phyloP scores from a whole-genome alignment of 176 grass and related monocot genomes.

The Rhynchospora breviuscula region DNA sequence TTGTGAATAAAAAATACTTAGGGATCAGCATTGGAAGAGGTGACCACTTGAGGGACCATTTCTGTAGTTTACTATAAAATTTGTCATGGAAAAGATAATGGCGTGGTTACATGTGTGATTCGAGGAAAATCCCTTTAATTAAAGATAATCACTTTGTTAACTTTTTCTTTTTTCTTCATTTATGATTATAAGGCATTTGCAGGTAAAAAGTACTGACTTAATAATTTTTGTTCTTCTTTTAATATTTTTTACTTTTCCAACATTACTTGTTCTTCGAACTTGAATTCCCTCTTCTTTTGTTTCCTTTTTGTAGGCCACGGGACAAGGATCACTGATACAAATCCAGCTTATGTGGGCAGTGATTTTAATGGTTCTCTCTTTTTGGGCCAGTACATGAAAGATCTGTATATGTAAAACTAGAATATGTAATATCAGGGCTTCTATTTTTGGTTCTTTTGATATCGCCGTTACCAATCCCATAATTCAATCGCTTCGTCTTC shows the following conservation, averaged over 20 bases:
- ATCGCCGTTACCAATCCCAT: not conserved
- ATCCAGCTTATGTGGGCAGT: not conserved
- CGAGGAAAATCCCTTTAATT: not conserved
- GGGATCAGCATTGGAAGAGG: not conserved
- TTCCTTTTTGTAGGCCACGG: conserved; percentile 7
- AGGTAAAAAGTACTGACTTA: not conserved
- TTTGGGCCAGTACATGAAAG: conserved; percentile 12
- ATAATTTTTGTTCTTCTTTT: conserved; percentile 4
- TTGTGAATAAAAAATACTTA: not conserved
- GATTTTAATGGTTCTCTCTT: conserved; percentile 8
- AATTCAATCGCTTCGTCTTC: no score
- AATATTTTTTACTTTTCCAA: conserved; percentile 1
- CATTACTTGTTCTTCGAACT: conserved; percentile 2
- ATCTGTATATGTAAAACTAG: conserved; percentile 21
- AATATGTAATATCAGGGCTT: not conserved
- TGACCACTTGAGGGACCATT: not conserved
- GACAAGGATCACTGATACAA: conserved; percentile 1
- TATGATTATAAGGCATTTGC: not conserved
- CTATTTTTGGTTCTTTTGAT: not conserved
- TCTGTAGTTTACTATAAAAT: not conserved
- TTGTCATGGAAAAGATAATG: not conserved
- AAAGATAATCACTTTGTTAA: not conserved
- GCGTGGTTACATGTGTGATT: not conserved
- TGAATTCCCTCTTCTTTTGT: not conserved
- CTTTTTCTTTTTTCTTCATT: not conserved